Conservation (phyloP, 192 early-diverging fungal genomes). For the Linnemannia hyalina region DNA sequence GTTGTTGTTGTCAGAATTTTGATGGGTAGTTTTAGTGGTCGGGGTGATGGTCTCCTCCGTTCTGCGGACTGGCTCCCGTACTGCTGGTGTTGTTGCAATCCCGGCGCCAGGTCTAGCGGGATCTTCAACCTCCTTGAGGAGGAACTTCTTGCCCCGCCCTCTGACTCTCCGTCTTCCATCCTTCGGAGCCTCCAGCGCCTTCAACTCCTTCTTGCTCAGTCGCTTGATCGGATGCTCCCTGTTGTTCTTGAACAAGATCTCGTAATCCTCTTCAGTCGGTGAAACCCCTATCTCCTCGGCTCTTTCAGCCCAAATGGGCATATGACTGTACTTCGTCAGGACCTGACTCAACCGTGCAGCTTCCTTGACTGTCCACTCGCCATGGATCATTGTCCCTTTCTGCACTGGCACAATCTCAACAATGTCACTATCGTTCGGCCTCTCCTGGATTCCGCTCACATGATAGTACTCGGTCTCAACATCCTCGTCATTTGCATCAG, state of each 20-base stretch:
- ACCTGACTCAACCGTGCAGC: constrained; percentile 12
- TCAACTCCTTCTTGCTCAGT: constrained; percentile 3
- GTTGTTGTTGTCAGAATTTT: neutral
- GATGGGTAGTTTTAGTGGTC: neutral
- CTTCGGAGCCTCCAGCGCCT: neutral
- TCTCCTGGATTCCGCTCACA: constrained; percentile 21
- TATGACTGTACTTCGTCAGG: constrained; percentile 41
- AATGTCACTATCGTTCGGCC: neutral
- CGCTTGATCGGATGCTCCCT: neutral
- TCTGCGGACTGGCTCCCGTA: no score
- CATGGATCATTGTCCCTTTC: neutral
- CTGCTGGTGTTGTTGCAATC: neutral
- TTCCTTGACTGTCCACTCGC: constrained; percentile 25
- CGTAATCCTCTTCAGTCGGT: constrained; percentile 23
- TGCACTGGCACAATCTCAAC: neutral
- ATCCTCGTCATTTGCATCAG: constrained; percentile 14
- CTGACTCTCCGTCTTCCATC: neutral
- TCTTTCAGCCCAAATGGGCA: constrained; percentile 24
- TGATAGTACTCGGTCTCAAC: constrained; percentile 49
- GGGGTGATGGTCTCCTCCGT: no score
- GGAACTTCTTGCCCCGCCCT: neutral
- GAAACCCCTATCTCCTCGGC: constrained; percentile 5
- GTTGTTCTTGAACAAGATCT: neutral
- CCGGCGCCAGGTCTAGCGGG: neutral
- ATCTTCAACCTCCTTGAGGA: neutral